Evolutionary conservation across 495 filamentous ascomycete genomes (phyloP).

Genomic region (Penicillium arizonense): DNA sequence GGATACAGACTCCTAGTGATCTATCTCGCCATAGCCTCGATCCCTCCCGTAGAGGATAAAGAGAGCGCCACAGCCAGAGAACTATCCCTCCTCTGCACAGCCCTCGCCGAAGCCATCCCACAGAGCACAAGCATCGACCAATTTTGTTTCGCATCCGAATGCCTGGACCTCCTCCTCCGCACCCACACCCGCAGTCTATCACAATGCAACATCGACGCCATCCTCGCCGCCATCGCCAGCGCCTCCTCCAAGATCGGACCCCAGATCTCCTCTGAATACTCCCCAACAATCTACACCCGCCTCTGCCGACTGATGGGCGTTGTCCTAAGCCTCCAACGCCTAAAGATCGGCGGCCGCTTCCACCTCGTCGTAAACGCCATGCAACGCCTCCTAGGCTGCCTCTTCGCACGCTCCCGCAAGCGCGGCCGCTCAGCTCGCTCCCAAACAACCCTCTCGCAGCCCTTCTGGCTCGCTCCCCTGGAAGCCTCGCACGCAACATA

Average conservation of each 20-base stretch:
- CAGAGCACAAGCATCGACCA: slow-evolving; percentile 44
- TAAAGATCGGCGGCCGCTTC: slow-evolving; percentile 66
- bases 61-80: slow-evolving; percentile 34
- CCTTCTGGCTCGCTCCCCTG: slow-evolving; percentile 47
- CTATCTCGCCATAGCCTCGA: slow-evolving; percentile 35
- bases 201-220: slow-evolving; percentile 69
- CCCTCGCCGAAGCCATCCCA: slow-evolving; percentile 27
- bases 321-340: slow-evolving; percentile 58
- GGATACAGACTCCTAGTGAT: slow-evolving; percentile 36
- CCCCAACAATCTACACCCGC: slow-evolving; percentile 56
- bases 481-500: slow-evolving; percentile 54
- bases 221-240: slow-evolving; percentile 55
- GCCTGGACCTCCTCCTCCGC: slow-evolving; percentile 56
- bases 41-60: slow-evolving; percentile 39
- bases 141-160: slow-evolving; percentile 57
- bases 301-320: slow-evolving; percentile 59
- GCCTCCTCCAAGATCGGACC: slow-evolving; percentile 47
- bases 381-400: slow-evolving; percentile 59
- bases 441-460: slow-evolving; percentile 26
- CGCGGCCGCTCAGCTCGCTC: slow-evolving; percentile 38
- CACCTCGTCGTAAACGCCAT: slow-evolving; percentile 65
- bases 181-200: slow-evolving; percentile 52
- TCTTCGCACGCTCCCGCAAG: slow-evolving; percentile 57
- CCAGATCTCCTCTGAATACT: slow-evolving; percentile 33
- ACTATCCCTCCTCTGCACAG: slow-evolving; percentile 36